Conservation (phyloP, 202 grass and related monocot species). For the Tripidium arundinaceum region DNA sequence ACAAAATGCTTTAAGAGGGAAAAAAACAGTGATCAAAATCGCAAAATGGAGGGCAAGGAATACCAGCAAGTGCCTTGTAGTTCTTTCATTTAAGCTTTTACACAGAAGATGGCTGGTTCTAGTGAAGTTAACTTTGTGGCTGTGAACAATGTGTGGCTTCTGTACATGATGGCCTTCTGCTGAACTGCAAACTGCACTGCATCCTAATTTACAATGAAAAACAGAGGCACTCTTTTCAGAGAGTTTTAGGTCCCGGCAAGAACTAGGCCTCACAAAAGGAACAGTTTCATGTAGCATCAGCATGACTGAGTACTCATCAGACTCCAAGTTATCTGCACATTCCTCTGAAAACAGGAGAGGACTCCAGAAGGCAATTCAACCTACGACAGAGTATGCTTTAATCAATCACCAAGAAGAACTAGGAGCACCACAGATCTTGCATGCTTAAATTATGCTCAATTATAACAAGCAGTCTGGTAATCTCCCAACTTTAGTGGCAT, state of each 20-base stretch:
- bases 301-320: constrained; percentile 50
- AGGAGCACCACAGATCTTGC: neutral
- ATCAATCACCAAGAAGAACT: neutral
- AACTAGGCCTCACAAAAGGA: constrained; percentile 20
- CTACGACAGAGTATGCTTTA: constrained; percentile 15
- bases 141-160: constrained; percentile 43
- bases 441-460: neutral
- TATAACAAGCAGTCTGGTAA: neutral
- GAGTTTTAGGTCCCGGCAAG: constrained; percentile 29
- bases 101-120: constrained; percentile 49
- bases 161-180: constrained; percentile 36
- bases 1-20: neutral
- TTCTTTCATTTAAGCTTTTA: constrained; percentile 53
- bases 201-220: constrained; percentile 11
- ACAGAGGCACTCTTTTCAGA: neutral
- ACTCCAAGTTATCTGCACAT: constrained; percentile 23
- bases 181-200: constrained; percentile 35
- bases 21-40: neutral
- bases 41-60: constrained; percentile 15
- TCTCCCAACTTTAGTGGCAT: neutral
- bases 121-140: constrained; percentile 37
- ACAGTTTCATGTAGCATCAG: constrained; percentile 33
- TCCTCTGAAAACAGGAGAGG: constrained; percentile 7
- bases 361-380: constrained; percentile 8
- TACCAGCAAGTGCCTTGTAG: constrained; percentile 57